Conservation (phyloP, 208 protist genomes). For the Tetramitus jugosus region DNA sequence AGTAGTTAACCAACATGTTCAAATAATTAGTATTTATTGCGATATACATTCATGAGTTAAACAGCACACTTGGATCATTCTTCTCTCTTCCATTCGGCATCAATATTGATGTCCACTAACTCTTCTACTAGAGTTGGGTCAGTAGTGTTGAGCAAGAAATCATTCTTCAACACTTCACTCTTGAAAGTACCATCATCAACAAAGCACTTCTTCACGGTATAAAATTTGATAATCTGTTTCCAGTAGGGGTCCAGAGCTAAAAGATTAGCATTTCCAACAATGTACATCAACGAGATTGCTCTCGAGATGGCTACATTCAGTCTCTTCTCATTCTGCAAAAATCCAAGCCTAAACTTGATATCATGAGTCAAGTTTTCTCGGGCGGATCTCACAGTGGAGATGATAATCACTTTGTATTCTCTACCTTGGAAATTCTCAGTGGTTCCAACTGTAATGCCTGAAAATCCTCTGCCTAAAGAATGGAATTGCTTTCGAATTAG, state of each 20-base stretch:
- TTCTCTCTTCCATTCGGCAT: too few relatives aligned
- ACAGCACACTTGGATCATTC: too few relatives aligned
- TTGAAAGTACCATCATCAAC: too few relatives aligned
- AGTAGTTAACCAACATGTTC: too few relatives aligned
- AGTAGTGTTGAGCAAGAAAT: too few relatives aligned
- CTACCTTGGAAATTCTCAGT: conserved; percentile 53
- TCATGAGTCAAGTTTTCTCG: conserved; percentile 19
- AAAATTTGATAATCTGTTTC: neutral
- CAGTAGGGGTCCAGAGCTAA: neutral
- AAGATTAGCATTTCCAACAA: conserved; percentile 33
- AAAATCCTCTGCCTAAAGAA: neutral
- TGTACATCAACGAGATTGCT: conserved; percentile 20
- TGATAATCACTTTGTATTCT: conserved; percentile 52
- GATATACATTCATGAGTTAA: too few relatives aligned
- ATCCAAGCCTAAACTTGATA: conserved; percentile 31
- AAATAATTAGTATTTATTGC: too few relatives aligned
- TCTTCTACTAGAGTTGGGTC: too few relatives aligned
- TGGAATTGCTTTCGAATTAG: conserved; percentile 22
- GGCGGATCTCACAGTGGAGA: conserved; percentile 49
- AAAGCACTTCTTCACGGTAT: too few relatives aligned
- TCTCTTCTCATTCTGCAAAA: conserved; percentile 41
- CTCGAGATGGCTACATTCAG: conserved; percentile 50
- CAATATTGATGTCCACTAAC: too few relatives aligned
- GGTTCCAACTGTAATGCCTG: conserved; percentile 38
- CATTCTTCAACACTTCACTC: too few relatives aligned